Evolutionary conservation across 441 rosid species (phyloP).

Genomic region (Breynia disticha): DNA sequence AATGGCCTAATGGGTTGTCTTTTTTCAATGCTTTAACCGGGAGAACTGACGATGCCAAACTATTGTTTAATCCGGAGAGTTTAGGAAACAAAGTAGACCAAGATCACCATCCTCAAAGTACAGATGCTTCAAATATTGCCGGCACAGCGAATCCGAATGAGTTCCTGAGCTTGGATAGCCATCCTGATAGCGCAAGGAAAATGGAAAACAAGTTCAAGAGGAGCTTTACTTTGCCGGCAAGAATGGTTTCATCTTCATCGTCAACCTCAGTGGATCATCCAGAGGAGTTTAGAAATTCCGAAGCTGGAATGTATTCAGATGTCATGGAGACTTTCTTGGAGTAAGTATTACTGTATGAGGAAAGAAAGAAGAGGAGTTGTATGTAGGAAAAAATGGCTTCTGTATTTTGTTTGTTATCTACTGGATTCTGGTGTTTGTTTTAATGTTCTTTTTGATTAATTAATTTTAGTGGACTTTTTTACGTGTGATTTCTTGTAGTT

Average conservation of each 20-base stretch:
- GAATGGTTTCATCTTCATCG: slow-evolving; percentile 69
- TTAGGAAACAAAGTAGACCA: slow-evolving; percentile 36
- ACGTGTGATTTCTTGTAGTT: slow-evolving; percentile 22
- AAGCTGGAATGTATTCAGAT: slow-evolving; percentile 58
- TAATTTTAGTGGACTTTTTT: slow-evolving; percentile 13
- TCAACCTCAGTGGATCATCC: slow-evolving; percentile 54
- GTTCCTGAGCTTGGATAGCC: slow-evolving; percentile 69
- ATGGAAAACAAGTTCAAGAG: slow-evolving; percentile 68
- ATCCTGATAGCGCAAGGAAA: slow-evolving; percentile 35
- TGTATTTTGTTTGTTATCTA: too few relatives aligned
- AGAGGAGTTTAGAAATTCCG: slow-evolving; percentile 42
- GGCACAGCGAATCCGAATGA: slow-evolving; percentile 36
- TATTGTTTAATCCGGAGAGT: slow-evolving; percentile 54
- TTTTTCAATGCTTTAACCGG: slow-evolving; percentile 73
- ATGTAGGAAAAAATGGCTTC: too few relatives aligned
- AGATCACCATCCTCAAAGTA: slow-evolving; percentile 26
- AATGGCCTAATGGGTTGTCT: slow-evolving; percentile 83
- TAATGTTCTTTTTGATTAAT: slow-evolving; percentile 7
- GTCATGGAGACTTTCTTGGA: slow-evolving; percentile 77
- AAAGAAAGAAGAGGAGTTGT: too few relatives aligned
- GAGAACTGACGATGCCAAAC: slow-evolving; percentile 56
- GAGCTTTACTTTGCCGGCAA: slow-evolving; percentile 66
- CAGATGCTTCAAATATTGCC: slow-evolving; percentile 21
- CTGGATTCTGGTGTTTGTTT: too few relatives aligned
- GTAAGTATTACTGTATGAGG: slow-evolving; percentile 17